Base-by-base conservation (phyloP, 768 basidiomycete species). In the Leccinum uliginosum region DNA sequence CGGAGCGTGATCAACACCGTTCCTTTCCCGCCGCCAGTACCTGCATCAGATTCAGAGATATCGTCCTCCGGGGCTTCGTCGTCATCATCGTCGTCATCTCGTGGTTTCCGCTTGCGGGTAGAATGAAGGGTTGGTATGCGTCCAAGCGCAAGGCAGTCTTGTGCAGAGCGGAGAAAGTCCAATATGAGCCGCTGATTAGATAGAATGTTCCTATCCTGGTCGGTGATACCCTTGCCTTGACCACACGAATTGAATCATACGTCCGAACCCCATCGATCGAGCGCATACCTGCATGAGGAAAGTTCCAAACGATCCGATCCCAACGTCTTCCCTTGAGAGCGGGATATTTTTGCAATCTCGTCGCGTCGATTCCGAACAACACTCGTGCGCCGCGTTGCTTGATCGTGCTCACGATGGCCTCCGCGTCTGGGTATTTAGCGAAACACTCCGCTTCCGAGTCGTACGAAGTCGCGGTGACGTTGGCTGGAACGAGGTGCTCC, bases 261-360 rank as follows among this genome's bases (percentile, higher is more conserved):
- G 23, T 26, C 10, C 50, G 10, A 12, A n/a, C n/a, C 0, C 34
- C 10, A 17, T 46, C 29, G 14, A 49, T 5, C 46, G n/a, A 55
- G 48, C 12, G 65, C 83, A 61, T 65, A 91, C 95, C 95, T 65
- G 89, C 89, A 75, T 98, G 96, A 57, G 96, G 96, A 68, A 98
- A 98, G 70, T 98, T 97, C 87, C 93, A 98, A 7, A 91, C 83
- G 55, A 98, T 81, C 59, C 81, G 83, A 71, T 93, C 87, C 82
- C 88, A 89, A 54, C 73, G 80, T 59, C 76, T 74, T 40, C 81
- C 83, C 59, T 84, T 89, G 47, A 95, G 70, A 6, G 70, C 67
- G 6, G 79, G 56, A 38, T 75, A 71, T 59, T 79, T 87, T 53
- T 86, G 86, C 32, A 98, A 72, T 55, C 76, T 80, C 7, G 86